Base-by-base conservation (phyloP, 75 land plant species). In the Pinus albicaulis region DNA sequence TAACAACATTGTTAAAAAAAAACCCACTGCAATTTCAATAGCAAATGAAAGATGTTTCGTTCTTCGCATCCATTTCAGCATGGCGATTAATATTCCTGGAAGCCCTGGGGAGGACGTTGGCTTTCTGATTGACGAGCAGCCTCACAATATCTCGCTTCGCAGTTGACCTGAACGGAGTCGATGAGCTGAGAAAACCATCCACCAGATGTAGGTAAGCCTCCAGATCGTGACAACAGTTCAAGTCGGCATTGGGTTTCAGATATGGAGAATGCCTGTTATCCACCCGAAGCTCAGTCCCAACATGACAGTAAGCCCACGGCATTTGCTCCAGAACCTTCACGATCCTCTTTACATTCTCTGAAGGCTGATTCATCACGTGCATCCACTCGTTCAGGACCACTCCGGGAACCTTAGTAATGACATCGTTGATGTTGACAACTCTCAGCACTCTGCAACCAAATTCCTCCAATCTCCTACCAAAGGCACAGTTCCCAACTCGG, bases 331-430 rank as follows among this genome's bases (percentile, higher is more conserved):
- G 26, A 11, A 82, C 55, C 22, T 52, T 63, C 55, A 34, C 25
- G 0, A 83, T 36, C 64, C 73, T 14, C 15, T 31, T 76, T 6
- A 1, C 55, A 57, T 24, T 48, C 53, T 48, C 53, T 48, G 53
- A 48, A 48, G 12, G 0, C 12, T 48, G 53, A 48, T 10, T 48
- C 5, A 55, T 55, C 57, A 14, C 19, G 12, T 34, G 77, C 86
- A 60, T 80, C 69, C 59, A 76, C 68, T 79, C 77, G 59, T 82
- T 82, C 19, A 81, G 22, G 8, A 90, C 72, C 36, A 91, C 57
- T 0, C 93, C 93, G 0, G 90, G 93, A 0, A 91, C 87, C 22
- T 85, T 87, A 4, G 93, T 87, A 14, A 91, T 74, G 1, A 86
- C 57, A 58, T 91, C 93, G 26, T 85, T 80, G 11, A 82, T 56